Conservation (phyloP, 495 filamentous ascomycete genomes). For the Aspergillus bridgeri region DNA sequence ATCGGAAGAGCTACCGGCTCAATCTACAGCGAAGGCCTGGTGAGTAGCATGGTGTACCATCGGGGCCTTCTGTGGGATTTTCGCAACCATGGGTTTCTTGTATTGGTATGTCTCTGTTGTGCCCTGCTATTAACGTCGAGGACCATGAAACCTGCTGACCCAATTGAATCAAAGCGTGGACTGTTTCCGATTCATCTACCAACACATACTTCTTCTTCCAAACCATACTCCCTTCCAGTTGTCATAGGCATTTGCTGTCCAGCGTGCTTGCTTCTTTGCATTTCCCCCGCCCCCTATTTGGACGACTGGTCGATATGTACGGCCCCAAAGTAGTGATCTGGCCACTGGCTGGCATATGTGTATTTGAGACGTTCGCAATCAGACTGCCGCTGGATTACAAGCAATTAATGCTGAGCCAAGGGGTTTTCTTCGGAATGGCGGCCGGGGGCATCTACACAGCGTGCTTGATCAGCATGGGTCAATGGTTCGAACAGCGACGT, state of each 20-base stretch:
- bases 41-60: neutral
- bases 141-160: neutral
- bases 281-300: slow-evolving; percentile 30
- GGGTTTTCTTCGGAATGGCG: slow-evolving; percentile 26
- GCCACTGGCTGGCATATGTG: slow-evolving; percentile 22
- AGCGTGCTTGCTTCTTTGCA: slow-evolving; percentile 29
- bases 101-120: neutral
- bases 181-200: neutral
- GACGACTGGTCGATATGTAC: slow-evolving; percentile 31
- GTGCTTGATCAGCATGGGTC: slow-evolving; percentile 24
- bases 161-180: neutral
- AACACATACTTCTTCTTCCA: neutral
- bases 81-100: neutral
- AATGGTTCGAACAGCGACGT: slow-evolving; percentile 49
- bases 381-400: slow-evolving; percentile 28
- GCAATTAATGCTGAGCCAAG: slow-evolving; percentile 30
- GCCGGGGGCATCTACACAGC: slow-evolving; percentile 29
- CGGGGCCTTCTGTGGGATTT: neutral
- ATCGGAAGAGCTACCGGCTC: neutral
- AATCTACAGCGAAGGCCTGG: neutral
- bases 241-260: slow-evolving; percentile 36
- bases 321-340: slow-evolving; percentile 23
- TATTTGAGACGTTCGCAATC: slow-evolving; percentile 27
- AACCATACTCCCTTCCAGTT: slow-evolving; percentile 26
- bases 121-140: neutral